Evolutionary conservation across 139 green algal species (phyloP).

Genomic region (Nannochloris sp.): DNA sequence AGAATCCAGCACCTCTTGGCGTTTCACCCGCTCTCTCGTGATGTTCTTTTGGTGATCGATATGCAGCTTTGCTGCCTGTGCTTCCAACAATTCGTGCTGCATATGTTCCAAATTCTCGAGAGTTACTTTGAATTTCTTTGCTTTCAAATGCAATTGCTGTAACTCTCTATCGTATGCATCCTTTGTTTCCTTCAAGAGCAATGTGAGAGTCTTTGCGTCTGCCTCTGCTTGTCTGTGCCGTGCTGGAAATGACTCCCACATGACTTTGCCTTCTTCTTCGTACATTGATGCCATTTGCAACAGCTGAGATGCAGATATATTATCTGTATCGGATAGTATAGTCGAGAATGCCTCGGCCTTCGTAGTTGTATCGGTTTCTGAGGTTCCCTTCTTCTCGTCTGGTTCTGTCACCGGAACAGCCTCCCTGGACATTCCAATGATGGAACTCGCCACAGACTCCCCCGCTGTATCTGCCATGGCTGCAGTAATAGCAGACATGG

Average conservation of each 20-base stretch:
- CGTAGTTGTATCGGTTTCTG: neutral
- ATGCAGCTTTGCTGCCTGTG: conserved; percentile 22
- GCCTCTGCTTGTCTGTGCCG: conserved; percentile 25
- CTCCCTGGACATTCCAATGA: conserved; percentile 7
- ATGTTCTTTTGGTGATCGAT: conserved; percentile 20
- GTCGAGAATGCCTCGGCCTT: neutral
- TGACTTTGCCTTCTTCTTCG: neutral
- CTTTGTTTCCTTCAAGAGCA: conserved; percentile 11
- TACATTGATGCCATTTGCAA: conserved; percentile 12
- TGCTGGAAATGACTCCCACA: conserved; percentile 15
- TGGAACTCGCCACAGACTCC: conserved; percentile 5
- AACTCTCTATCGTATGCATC: conserved; percentile 1
- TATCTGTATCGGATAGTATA: neutral
- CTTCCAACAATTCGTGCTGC: conserved; percentile 18
- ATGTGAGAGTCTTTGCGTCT: conserved; percentile 12
- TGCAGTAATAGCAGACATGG: conserved; percentile 3
- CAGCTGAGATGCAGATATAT: neutral
- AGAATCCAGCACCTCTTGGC: conserved; percentile 9
- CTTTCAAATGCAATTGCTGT: neutral
- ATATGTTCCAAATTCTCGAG: conserved; percentile 3
- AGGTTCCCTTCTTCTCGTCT: neutral
- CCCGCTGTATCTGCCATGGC: conserved; percentile 13
- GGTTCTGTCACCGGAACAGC: neutral
- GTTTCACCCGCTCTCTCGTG: conserved; percentile 12
- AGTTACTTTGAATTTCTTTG: conserved; percentile 7